A percentile compares a stretch with the other conserved stretches of the same genome.
phyloP scores from a whole-genome alignment of 1,284 basidiomycete genomes.

The Phellinidium pouzarii region DNA sequence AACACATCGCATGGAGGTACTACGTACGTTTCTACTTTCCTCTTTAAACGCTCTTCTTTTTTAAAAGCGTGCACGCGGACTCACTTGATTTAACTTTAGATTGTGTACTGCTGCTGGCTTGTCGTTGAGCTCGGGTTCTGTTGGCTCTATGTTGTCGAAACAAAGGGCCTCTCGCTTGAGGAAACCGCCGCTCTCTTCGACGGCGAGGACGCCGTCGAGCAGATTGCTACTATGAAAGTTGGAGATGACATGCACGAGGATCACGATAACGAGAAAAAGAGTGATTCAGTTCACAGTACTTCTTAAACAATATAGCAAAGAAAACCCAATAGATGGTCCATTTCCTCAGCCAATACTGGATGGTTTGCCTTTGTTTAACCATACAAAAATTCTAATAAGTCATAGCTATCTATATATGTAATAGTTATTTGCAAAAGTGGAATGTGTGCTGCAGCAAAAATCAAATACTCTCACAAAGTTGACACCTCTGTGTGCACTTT shows the following conservation, averaged over 20 bases:
- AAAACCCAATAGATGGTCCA: too few species aligned
- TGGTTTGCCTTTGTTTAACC: too few species aligned
- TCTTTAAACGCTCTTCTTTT: neutral
- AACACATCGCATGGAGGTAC: constrained; percentile 34
- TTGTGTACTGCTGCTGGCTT: constrained; percentile 39
- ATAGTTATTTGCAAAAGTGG: too few species aligned
- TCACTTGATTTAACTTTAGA: constrained; percentile 14
- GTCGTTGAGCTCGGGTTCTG: constrained; percentile 34
- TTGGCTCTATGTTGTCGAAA: constrained; percentile 38
- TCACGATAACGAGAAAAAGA: constrained; percentile 5
- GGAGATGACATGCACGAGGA: constrained; percentile 12
- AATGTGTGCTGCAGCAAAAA: too few species aligned
- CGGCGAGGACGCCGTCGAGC: constrained; percentile 29
- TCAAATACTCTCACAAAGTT: too few species aligned
- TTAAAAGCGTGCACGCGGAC: neutral
- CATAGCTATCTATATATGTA: too few species aligned
- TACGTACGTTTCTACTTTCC: constrained; percentile 24
- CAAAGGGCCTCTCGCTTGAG: constrained; percentile 34
- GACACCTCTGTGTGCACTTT: too few species aligned
- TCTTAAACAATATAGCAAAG: too few species aligned
- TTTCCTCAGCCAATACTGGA: too few species aligned
- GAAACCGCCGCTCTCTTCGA: constrained; percentile 34
- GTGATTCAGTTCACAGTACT: neutral
- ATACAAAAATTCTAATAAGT: too few species aligned
- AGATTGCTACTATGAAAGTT: constrained; percentile 22